Evolutionary conservation across 352 stramenopile genomes (phyloP), one percentile per base, ranked within the genome.

Genomic region (Phytophthora pisi): DNA sequence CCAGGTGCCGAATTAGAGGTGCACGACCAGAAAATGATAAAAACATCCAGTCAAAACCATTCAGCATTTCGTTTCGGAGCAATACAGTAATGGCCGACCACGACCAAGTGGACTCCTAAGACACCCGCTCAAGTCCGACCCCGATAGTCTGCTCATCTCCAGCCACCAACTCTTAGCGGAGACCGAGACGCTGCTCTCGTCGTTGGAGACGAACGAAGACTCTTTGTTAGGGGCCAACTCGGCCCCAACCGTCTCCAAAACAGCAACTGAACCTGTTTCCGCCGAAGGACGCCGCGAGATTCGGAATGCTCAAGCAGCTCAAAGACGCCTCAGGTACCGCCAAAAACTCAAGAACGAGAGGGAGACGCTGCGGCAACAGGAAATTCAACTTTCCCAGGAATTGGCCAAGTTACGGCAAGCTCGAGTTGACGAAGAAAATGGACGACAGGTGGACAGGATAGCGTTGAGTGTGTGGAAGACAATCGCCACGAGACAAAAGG

Each of bases 311-410:
- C 59, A 58, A 26, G 60, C 60, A 3, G 53, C 61, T 18, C 62
- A 66, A 38, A 61, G 61, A 30, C 46, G 59, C 10, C 18, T 58
- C 4, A 20, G 23, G 7, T 61, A 77, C 38, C 64, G 64, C 7
- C 59, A 64, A 38, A 68, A 68, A 11, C 30, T 70, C 3, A 65
- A 70, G 20, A 31, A 49, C 8, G 59, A 72, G 43, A 70, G 43
- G 30, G 40, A 70, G 30, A 47, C 56, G 5, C 56, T 65, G 18
- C 5, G 31, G 13, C 50, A 66, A 6, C 16, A 68, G 16, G 28
- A 57, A 26, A 20, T 34, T 1, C 51, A 61, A 16, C n/a, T 62
- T 0, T 64, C 58, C 6, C 47, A 50, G 8, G n/a, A 62, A 28
- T 31, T 66, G 16, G 42, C 1, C 23, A 43, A 26, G 15, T n/a